A percentile compares a stretch with the other conserved stretches of the same genome.
These are phyloP conservation scores for Lophiotrema nucula DNA, from an alignment of 495 filamentous ascomycete species.

Conservation along the genomic window DNA sequence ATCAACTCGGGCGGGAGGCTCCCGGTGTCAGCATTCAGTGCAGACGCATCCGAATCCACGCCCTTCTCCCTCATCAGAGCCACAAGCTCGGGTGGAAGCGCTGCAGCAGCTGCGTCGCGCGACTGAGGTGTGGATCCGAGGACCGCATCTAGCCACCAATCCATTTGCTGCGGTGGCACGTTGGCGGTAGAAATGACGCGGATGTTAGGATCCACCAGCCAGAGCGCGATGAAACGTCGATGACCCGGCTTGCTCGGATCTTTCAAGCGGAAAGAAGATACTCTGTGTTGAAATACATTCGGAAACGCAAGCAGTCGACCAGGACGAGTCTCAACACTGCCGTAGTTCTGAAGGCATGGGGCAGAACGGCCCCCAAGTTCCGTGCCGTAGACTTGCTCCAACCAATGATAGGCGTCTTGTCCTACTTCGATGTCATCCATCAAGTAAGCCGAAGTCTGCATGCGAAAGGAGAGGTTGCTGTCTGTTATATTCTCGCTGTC, in stretches of 20 bases:
- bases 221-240: slow-evolving; percentile 37
- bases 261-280: slow-evolving; percentile 30
- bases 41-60: neutral
- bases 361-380: neutral
- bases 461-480: slow-evolving; percentile 50
- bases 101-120: slow-evolving; percentile 6
- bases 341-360: slow-evolving; percentile 24
- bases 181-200: slow-evolving; percentile 34
- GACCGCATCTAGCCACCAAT: slow-evolving; percentile 35
- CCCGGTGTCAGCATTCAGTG: neutral
- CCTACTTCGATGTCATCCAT: neutral
- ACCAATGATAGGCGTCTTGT: slow-evolving; percentile 13
- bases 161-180: slow-evolving; percentile 32
- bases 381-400: slow-evolving; percentile 18
- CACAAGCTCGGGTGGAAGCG: slow-evolving; percentile 18
- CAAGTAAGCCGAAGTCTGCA: slow-evolving; percentile 19
- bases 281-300: slow-evolving; percentile 38
- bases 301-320: slow-evolving; percentile 37
- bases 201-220: slow-evolving; percentile 35
- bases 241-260: slow-evolving; percentile 39
- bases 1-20: slow-evolving; percentile 20
- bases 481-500: slow-evolving; percentile 61
- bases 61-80: slow-evolving; percentile 14
- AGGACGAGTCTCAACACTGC: slow-evolving; percentile 15
- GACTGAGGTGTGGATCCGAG: slow-evolving; percentile 6